Conservation (phyloP, 1,284 basidiomycete species). For the Apiotrichum domesticum region DNA sequence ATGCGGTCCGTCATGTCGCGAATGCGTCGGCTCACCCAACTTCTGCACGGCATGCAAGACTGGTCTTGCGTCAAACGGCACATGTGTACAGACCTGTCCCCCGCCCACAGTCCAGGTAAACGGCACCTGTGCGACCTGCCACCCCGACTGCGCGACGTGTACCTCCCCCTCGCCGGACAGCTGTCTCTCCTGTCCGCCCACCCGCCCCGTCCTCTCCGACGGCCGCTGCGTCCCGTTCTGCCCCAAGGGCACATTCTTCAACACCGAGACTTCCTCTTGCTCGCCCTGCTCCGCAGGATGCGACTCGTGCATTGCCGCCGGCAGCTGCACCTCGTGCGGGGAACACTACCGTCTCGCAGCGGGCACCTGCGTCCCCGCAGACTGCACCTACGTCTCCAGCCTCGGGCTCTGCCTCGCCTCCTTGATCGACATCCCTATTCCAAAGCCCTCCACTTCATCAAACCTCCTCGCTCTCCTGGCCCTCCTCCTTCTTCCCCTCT, state of each 20-base stretch:
- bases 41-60: conserved; percentile 40
- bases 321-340: conserved; percentile 43
- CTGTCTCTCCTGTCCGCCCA: conserved; percentile 41
- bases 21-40: conserved; percentile 17
- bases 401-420: conserved; percentile 45
- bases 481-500: conserved; percentile 21
- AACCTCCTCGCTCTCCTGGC: conserved; percentile 17
- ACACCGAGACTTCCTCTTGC: conserved; percentile 30
- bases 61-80: conserved; percentile 36
- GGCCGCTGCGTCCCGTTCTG: conserved; percentile 45
- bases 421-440: conserved; percentile 20
- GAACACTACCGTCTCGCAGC: conserved; percentile 26
- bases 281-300: conserved; percentile 39
- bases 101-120: conserved; percentile 27
- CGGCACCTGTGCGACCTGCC: conserved; percentile 42
- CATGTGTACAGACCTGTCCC: conserved; percentile 44
- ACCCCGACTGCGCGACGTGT: conserved; percentile 46
- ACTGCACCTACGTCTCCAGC: conserved; percentile 29
- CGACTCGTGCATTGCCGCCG: conserved; percentile 28
- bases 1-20: not conserved
- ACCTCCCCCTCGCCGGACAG: conserved; percentile 15
- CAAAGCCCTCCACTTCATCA: not conserved
- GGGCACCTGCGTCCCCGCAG: conserved; percentile 36
- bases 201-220: conserved; percentile 37
- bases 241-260: conserved; percentile 34